These are phyloP conservation scores for Eucalyptus sp. DNA, from an alignment of 345 rosid genomes.

Conservation along the genomic window DNA sequence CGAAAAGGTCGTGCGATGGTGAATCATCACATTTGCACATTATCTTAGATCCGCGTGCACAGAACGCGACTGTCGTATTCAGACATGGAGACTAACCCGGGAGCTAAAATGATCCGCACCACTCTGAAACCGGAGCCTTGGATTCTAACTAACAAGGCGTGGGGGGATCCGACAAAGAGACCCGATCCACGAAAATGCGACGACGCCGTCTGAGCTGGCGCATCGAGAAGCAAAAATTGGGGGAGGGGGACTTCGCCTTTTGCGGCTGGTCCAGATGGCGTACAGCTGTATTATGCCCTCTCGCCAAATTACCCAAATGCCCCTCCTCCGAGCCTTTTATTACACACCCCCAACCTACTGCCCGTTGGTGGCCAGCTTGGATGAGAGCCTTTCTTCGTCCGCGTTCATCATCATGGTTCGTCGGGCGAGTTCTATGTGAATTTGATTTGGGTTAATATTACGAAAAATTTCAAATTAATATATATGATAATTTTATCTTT, in stretches of 20 bases:
- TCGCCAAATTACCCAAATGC: neutral
- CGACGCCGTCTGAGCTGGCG: neutral
- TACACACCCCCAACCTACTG: neutral
- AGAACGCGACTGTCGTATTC: too few relatives aligned
- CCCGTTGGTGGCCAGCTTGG: too few relatives aligned
- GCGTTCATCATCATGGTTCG: too few relatives aligned
- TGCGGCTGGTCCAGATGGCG: neutral
- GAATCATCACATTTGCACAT: neutral
- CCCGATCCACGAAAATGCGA: neutral
- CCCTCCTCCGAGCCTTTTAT: neutral
- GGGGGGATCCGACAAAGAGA: neutral
- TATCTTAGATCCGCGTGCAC: accelerated
- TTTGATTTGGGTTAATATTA: too few relatives aligned
- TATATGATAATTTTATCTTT: too few relatives aligned
- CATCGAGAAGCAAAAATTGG: neutral
- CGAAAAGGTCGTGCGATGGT: accelerated
- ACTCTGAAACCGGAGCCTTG: neutral
- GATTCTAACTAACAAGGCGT: neutral
- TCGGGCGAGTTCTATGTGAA: too few relatives aligned
- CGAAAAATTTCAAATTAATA: accelerated
- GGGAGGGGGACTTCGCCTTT: neutral
- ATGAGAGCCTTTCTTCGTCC: too few relatives aligned
- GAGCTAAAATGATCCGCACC: neutral
- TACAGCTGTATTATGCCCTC: neutral
- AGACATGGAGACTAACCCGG: too few relatives aligned